These are phyloP conservation scores for Tuber borchii DNA, from an alignment of 495 filamentous ascomycete species.

Conservation along the genomic window DNA sequence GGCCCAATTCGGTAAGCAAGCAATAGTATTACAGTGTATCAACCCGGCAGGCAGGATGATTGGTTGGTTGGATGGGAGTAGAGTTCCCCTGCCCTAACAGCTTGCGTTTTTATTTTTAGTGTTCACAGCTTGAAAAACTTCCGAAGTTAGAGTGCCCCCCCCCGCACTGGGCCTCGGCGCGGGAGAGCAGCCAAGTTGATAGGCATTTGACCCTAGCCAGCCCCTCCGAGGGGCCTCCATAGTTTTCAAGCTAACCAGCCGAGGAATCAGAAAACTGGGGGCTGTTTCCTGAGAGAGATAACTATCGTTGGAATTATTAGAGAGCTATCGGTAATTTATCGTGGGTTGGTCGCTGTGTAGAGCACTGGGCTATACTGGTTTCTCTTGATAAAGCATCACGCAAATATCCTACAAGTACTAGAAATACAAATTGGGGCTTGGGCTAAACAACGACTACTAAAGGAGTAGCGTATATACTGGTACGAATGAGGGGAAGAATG, in stretches of 20 bases:
- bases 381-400: background rate
- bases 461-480: background rate
- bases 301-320: background rate
- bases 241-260: background rate
- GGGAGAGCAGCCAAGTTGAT: background rate
- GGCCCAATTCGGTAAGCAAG: background rate
- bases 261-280: background rate
- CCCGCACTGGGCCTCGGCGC: background rate
- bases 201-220: too few relatives aligned
- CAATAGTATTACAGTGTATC: background rate
- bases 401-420: background rate
- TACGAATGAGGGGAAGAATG: background rate
- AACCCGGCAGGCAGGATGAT: too few relatives aligned
- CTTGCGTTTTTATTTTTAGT: background rate
- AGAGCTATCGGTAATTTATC: background rate
- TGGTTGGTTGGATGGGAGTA: background rate
- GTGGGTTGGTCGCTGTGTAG: background rate
- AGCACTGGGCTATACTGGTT: background rate
- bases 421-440: background rate
- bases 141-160: background rate
- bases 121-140: background rate
- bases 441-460: background rate
- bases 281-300: background rate
- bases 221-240: too few relatives aligned
- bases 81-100: background rate